These are phyloP conservation scores for Sporothrix curviconia DNA, from an alignment of 2,329 filamentous ascomycete species.

Conservation along the genomic window DNA sequence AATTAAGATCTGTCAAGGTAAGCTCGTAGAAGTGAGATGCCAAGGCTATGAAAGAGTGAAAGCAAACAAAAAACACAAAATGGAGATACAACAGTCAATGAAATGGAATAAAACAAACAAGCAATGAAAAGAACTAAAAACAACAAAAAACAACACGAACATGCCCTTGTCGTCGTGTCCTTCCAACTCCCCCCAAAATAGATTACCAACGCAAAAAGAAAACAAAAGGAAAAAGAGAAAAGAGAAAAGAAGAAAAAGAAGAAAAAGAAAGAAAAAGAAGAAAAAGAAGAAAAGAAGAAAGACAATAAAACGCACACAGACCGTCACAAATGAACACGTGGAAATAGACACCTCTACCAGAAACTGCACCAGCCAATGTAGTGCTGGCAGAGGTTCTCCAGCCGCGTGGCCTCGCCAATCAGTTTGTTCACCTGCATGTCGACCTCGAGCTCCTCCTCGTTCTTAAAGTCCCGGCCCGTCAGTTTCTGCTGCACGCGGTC, in stretches of 20 bases:
- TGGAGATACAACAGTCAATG: not conserved
- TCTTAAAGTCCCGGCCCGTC: conserved; percentile 86
- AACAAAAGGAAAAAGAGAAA: not conserved
- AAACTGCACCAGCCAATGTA: conserved; percentile 99
- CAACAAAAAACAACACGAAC: not conserved
- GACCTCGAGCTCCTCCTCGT: conserved; percentile 74
- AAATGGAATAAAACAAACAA: not conserved
- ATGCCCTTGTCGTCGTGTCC: not conserved
- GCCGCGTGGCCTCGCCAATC: conserved; percentile 87
- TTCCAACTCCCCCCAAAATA: not conserved
- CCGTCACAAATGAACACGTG: not conserved
- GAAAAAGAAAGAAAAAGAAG: not conserved
- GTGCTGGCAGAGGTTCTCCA: conserved; percentile 97
- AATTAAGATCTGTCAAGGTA: not conserved
- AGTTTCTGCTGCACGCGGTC: conserved; percentile 91
- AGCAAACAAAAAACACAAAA: not conserved
- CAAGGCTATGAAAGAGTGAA: not conserved
- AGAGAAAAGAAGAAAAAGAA: not conserved
- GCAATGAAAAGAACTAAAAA: not conserved
- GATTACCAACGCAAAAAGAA: not conserved
- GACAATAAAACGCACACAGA: not conserved
- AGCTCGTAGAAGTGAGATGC: not conserved
- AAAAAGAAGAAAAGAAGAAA: not conserved
- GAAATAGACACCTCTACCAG: conserved; percentile 53
- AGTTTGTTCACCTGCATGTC: conserved; percentile 89